phyloP scores from a whole-genome alignment of 2,329 filamentous ascomycete species.

The Colletotrichum sp. region DNA sequence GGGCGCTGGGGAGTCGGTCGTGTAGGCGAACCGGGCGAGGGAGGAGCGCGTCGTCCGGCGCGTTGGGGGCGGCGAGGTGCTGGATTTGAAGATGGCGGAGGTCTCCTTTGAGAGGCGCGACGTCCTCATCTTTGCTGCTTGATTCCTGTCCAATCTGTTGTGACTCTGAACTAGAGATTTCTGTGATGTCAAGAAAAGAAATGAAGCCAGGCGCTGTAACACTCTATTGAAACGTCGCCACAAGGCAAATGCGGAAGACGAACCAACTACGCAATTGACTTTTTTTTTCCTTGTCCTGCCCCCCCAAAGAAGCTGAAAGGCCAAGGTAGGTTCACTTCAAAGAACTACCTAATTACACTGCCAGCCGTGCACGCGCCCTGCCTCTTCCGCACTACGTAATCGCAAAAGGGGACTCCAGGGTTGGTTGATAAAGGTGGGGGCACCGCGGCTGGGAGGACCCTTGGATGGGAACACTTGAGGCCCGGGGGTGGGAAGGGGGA shows the following conservation, averaged over 20 bases:
- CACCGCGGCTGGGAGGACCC: not conserved
- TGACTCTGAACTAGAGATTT: not conserved
- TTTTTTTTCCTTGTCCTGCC: not conserved
- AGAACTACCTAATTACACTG: not conserved
- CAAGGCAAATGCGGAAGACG: not conserved
- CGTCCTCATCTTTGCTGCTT: constrained; percentile 51
- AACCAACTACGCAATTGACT: not conserved
- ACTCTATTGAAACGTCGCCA: not conserved
- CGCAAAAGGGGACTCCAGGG: not conserved
- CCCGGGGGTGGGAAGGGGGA: not conserved
- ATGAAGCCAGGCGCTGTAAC: not conserved
- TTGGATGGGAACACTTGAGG: not conserved
- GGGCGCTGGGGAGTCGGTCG: constrained; percentile 24
- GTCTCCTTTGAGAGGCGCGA: constrained; percentile 65
- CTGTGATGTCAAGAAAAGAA: not conserved
- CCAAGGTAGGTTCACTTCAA: not conserved
- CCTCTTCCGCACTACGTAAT: not conserved
- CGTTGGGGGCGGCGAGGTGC: constrained; percentile 38
- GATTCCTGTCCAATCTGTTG: not conserved
- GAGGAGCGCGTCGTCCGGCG: constrained; percentile 56
- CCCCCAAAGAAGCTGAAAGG: not conserved
- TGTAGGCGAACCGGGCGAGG: constrained; percentile 52
- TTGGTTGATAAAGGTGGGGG: not conserved
- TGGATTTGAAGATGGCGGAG: constrained; percentile 54
- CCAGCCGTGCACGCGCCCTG: not conserved